Base-by-base conservation (phyloP, 768 basidiomycete genomes). In the Russula compacta region DNA sequence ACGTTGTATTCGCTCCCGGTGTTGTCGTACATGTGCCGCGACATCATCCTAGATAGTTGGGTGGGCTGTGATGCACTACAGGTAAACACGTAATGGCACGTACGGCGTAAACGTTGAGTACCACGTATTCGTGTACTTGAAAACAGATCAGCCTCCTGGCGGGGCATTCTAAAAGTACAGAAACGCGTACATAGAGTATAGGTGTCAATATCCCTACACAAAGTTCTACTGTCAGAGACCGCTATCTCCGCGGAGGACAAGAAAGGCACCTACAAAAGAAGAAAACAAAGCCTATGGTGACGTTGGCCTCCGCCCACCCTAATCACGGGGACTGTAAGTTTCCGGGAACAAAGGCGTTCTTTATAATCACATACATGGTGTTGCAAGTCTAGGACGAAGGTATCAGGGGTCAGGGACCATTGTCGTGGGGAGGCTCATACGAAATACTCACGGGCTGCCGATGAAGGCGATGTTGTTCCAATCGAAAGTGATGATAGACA, bases 401-500 rank as follows among this genome's bases (percentile, higher is more conserved):
- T 42, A 38, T 42, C 35, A 4, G 35, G 14, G 8, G 29, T 53
- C 53, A 56, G 44, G 17, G 36, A 19, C 11, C 35, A 24, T 19
- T 12, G 44, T 19, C 2, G 1, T n/a, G 21, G 14, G n/a, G 38
- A 36, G 6, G 24, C 24, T 29, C 7, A 6, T 19, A 48, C 3
- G 32, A 19, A 36, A 43, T 5, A 65, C 66, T 55, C 39, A 66
- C 66, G 66, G 66, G 53, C 66, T 66, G 17, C 66, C 66, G 15
- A 65, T 65, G 54, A 58, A 66, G 38, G 66, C 66, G 54, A 66
- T 66, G 14, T 66, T 85, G 4, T 84, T 76, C 91, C 90, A 92
- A 67, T 92, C 90, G 69, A 92, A 89, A 19, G 88, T 89, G 67
- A 91, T 70, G 60, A 89, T 71, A 66, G 85, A 84, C 86, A 90